These are phyloP conservation scores for Salix suchowensis DNA, from an alignment of 345 rosid genomes.

Conservation along the genomic window DNA sequence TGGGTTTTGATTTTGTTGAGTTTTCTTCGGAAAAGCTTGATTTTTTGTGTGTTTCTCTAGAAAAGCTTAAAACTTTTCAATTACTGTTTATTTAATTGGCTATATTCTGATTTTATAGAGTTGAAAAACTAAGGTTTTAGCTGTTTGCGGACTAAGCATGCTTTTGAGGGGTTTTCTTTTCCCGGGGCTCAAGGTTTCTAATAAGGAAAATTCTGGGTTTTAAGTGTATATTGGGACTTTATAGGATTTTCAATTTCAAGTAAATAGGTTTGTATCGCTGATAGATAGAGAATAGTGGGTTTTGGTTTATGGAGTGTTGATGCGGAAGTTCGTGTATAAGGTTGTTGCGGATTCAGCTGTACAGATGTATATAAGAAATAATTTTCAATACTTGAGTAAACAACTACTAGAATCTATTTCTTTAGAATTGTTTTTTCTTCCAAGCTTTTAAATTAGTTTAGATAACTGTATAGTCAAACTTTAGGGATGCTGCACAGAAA, in stretches of 20 bases:
- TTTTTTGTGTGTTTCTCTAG: not conserved
- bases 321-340: not conserved
- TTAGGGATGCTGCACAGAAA: not conserved
- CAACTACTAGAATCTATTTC: not conserved
- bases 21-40: not conserved
- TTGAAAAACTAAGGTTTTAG: not conserved
- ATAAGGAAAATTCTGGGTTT: not conserved
- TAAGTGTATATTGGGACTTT: not conserved
- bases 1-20: not conserved
- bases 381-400: not conserved
- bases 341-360: not conserved
- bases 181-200: not conserved
- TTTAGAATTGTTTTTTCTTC: not conserved
- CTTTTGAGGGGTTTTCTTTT: too few relatives aligned
- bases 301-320: not conserved
- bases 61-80: not conserved
- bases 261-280: not conserved
- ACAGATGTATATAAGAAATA: not conserved
- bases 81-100: not conserved
- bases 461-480: not conserved
- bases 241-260: not conserved
- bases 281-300: not conserved
- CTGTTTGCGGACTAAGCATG: not conserved
- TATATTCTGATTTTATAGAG: not conserved
- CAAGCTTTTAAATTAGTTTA: not conserved